These are phyloP conservation scores for Suillus bovinus DNA, from an alignment of 768 basidiomycete genomes.

Conservation along the genomic window DNA sequence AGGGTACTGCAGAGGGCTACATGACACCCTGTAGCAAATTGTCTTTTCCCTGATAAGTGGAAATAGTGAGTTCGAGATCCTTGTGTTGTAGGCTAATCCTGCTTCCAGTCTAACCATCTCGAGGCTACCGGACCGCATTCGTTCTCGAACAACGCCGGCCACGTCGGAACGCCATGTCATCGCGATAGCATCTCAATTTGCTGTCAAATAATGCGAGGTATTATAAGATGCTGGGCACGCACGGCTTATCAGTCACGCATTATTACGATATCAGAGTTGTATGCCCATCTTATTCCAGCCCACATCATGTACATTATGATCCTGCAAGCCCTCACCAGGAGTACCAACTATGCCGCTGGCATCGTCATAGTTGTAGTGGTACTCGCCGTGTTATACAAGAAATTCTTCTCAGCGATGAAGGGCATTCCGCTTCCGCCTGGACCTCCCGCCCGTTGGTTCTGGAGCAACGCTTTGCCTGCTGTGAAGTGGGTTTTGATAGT, in stretches of 20 bases:
- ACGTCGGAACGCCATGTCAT: background rate
- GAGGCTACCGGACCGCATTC: too few species aligned
- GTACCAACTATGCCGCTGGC: conserved; percentile 46
- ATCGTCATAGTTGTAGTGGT: conserved; percentile 39
- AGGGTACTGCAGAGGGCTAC: too few species aligned
- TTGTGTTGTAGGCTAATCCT: background rate
- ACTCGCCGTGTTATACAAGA: conserved; percentile 6
- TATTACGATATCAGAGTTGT: conserved; percentile 28
- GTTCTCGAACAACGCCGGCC: too few species aligned
- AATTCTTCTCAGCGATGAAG: background rate
- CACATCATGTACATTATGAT: conserved; percentile 24
- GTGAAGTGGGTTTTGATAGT: background rate
- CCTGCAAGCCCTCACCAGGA: conserved; percentile 22
- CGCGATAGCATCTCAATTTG: conserved; percentile 11
- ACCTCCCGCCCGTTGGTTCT: conserved; percentile 19
- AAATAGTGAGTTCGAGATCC: background rate
- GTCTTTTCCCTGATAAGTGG: too few species aligned
- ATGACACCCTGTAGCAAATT: too few species aligned
- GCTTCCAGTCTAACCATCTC: too few species aligned
- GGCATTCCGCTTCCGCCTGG: conserved; percentile 20
- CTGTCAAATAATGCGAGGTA: conserved; percentile 13
- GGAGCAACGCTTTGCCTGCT: conserved; percentile 17
- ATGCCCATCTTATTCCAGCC: conserved; percentile 37
- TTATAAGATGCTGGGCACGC: conserved; percentile 31
- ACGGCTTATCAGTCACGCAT: conserved; percentile 6